phyloP scores from a whole-genome alignment of 73 alveolate genomes.

The Paramecium caudatum region DNA sequence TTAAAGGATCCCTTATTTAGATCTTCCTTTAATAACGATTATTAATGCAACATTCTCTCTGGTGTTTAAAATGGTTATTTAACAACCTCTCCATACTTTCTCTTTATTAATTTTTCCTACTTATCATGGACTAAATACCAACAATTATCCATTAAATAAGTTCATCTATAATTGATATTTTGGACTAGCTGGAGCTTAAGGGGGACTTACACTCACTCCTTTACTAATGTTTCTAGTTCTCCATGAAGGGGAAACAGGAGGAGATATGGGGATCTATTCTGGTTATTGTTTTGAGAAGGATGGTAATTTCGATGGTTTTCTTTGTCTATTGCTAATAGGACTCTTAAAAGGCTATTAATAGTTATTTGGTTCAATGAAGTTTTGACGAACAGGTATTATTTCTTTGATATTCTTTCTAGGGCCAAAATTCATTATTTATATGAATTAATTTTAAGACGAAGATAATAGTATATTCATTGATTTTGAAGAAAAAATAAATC shows the following conservation, averaged over 20 bases:
- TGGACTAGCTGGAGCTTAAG: slow-evolving; percentile 26
- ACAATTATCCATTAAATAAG: slow-evolving; percentile 30
- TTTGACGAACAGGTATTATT: slow-evolving; percentile 9
- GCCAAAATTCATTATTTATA: slow-evolving; percentile 9
- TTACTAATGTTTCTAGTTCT: slow-evolving; percentile 22
- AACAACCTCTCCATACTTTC: background rate
- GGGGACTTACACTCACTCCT: slow-evolving; percentile 50
- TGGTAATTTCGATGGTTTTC: slow-evolving; percentile 44
- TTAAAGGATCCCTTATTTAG: slow-evolving; percentile 80
- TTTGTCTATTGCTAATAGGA: slow-evolving; percentile 17
- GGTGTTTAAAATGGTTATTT: background rate
- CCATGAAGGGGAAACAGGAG: slow-evolving; percentile 34
- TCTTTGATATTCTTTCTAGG: slow-evolving; percentile 28
- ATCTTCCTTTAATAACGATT: slow-evolving; percentile 49
- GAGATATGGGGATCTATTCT: background rate
- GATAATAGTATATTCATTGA: too few relatives aligned
- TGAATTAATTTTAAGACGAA: too few relatives aligned
- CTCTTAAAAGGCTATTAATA: background rate
- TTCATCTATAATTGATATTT: slow-evolving; percentile 34
- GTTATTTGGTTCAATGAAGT: slow-evolving; percentile 7
- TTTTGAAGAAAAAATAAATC: too few relatives aligned
- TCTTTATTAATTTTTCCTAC: slow-evolving; percentile 17
- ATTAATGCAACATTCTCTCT: background rate
- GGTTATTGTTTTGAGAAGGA: background rate
- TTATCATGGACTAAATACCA: slow-evolving; percentile 23